phyloP scores from a whole-genome alignment of 2,329 filamentous ascomycete species.

The Chaetomium sp. region DNA sequence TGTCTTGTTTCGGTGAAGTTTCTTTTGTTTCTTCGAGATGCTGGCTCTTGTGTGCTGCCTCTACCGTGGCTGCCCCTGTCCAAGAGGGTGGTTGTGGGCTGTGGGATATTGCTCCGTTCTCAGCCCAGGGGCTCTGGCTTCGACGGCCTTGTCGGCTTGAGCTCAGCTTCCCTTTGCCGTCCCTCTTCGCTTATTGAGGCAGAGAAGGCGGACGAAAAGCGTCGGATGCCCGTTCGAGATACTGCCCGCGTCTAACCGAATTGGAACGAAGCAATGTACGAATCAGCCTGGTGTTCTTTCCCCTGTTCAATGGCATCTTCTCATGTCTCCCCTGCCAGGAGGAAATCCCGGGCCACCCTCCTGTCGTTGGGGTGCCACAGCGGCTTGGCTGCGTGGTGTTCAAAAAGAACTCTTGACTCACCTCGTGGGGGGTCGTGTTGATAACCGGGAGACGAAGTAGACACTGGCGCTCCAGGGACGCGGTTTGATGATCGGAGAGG shows the following conservation, averaged over 20 bases:
- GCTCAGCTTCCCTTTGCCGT: neutral
- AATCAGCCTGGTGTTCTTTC: neutral
- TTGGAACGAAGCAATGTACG: neutral
- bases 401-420: neutral
- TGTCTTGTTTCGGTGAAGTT: neutral
- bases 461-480: slow-evolving; percentile 12
- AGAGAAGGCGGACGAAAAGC: neutral
- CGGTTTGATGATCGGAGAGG: slow-evolving; percentile 11
- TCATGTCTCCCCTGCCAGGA: neutral
- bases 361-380: slow-evolving; percentile 1
- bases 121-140: neutral
- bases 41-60: neutral
- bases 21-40: neutral
- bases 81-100: neutral
- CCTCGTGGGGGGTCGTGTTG: neutral
- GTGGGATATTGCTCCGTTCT: neutral
- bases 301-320: neutral
- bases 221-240: neutral
- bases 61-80: neutral
- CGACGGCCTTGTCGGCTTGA: neutral
- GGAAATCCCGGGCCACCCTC: neutral
- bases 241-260: neutral
- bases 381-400: neutral
- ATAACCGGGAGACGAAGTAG: neutral
- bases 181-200: neutral